Percentiles rank a stretch among this genome's conserved stretches.
phyloP scores from a whole-genome alignment of 2,329 filamentous ascomycete species.

The Aspergillus pseudonomiae region DNA sequence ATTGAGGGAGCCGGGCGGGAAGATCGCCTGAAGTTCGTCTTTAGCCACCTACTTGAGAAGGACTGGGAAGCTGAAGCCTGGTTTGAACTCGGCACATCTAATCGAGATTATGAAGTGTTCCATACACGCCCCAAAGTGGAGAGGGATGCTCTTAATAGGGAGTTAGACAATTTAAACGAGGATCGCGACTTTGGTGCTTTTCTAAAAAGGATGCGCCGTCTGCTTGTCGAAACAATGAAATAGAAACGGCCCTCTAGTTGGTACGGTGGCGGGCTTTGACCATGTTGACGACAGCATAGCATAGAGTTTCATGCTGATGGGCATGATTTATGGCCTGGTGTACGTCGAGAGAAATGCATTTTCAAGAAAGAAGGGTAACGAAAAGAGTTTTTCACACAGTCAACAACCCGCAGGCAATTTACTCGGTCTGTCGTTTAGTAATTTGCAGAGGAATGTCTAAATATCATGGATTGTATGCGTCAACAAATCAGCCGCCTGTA shows the following conservation, averaged over 20 bases:
- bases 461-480: background rate
- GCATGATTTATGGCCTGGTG: background rate
- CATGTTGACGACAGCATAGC: background rate
- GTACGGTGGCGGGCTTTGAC: background rate
- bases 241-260: slow-evolving; percentile 18
- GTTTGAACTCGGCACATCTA: slow-evolving; percentile 85
- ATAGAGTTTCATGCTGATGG: background rate
- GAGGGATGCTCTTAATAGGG: slow-evolving; percentile 55
- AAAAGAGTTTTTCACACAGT: background rate
- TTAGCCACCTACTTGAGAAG: slow-evolving; percentile 80
- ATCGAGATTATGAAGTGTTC: slow-evolving; percentile 81
- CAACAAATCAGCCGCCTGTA: slow-evolving; percentile 55
- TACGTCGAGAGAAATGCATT: background rate
- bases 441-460: background rate
- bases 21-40: slow-evolving; percentile 88
- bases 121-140: slow-evolving; percentile 73
- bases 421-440: background rate
- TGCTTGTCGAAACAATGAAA: slow-evolving; percentile 61
- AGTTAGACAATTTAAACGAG: slow-evolving; percentile 62
- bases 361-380: background rate
- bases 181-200: slow-evolving; percentile 62
- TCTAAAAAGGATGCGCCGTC: slow-evolving; percentile 64
- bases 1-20: slow-evolving; percentile 87
- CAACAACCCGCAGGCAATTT: background rate
- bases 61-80: slow-evolving; percentile 88